Evolutionary conservation across 2,329 filamentous ascomycete species (phyloP).

Genomic region (Sporothrix phasma): DNA sequence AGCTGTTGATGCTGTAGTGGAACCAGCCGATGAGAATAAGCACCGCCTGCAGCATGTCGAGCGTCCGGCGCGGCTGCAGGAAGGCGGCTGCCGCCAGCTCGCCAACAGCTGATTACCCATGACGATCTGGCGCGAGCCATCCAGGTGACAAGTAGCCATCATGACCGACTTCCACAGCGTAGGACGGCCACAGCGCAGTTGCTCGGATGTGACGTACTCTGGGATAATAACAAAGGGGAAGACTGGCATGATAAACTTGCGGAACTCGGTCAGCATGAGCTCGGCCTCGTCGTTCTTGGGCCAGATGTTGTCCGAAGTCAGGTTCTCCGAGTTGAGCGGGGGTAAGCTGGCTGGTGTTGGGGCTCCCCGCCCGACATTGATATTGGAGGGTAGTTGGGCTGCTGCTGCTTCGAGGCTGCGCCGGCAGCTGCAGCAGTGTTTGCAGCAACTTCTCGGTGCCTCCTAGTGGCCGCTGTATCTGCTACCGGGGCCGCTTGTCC

Average conservation of each 20-base stretch:
- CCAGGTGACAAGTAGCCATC: constrained; percentile 33
- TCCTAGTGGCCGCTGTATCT: not conserved
- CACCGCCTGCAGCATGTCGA: constrained; percentile 40
- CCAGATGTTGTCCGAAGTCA: constrained; percentile 28
- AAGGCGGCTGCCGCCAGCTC: constrained; percentile 34
- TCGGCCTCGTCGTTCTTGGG: constrained; percentile 34
- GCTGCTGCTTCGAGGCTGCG: not conserved
- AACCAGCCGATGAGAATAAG: constrained; percentile 39
- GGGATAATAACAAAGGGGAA: constrained; percentile 39
- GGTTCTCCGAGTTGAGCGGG: not conserved
- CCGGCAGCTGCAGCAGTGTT: not conserved
- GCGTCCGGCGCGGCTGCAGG: constrained; percentile 32
- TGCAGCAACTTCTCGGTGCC: not conserved
- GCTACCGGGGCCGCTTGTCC: not conserved
- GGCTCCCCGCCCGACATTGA: not conserved
- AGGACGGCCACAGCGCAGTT: constrained; percentile 31
- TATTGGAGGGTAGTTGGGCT: not conserved
- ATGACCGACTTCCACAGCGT: constrained; percentile 42
- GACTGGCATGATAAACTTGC: constrained; percentile 26
- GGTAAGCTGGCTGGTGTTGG: constrained; percentile 1
- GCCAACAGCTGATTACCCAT: constrained; percentile 35
- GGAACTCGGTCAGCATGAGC: constrained; percentile 30
- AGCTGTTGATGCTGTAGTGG: constrained; percentile 39
- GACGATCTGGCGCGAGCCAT: constrained; percentile 34
- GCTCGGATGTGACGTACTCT: constrained; percentile 26